Evolutionary conservation across 257 asterid species (phyloP).

Genomic region (Nicotiana noctiflora): DNA sequence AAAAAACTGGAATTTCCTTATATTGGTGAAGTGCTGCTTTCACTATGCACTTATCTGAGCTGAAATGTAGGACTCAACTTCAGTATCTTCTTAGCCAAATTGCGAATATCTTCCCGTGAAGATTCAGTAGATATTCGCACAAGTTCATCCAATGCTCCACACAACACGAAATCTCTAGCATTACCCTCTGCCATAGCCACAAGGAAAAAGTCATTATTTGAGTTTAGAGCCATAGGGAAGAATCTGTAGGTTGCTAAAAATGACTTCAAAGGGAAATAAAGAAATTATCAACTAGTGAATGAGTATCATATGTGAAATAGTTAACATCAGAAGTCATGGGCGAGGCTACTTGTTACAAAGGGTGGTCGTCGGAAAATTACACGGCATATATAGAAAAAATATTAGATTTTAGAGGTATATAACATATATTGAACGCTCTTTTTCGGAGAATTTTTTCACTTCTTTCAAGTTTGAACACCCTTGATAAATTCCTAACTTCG

Average conservation of each 20-base stretch:
- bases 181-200: conserved; percentile 54
- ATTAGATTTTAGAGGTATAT: no score
- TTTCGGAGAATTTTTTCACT: no score
- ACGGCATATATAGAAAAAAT: no score
- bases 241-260: not conserved
- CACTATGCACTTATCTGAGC: conserved; percentile 29
- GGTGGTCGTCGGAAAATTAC: no score
- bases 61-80: conserved; percentile 43
- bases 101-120: conserved; percentile 78
- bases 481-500: no score
- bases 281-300: not conserved
- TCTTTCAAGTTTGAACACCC: no score
- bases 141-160: conserved; percentile 63
- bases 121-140: conserved; percentile 59
- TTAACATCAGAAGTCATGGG: no score
- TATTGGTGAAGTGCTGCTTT: not conserved
- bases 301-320: not conserved
- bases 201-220: not conserved
- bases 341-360: no score
- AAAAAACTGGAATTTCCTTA: not conserved
- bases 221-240: not conserved
- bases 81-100: conserved; percentile 77
- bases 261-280: not conserved
- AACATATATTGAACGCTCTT: no score
- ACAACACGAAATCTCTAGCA: conserved; percentile 53